Percentiles rank a stretch among this genome's conserved stretches.
Evolutionary conservation across 2,329 filamentous ascomycete species (phyloP).

Genomic region (Thelonectria rubi): DNA sequence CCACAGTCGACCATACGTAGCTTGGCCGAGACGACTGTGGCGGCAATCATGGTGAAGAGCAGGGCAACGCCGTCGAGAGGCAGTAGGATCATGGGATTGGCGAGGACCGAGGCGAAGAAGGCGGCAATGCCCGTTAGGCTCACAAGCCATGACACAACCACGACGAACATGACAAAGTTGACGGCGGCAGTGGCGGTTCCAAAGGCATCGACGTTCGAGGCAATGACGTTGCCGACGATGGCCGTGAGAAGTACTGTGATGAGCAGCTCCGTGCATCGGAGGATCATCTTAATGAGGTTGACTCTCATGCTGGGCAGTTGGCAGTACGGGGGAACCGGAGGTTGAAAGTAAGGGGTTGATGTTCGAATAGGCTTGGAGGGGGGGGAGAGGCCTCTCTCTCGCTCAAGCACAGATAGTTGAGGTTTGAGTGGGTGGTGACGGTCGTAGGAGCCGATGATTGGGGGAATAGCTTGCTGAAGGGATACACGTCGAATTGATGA

Average conservation of each 20-base stretch:
- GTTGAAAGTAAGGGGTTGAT: conserved; percentile 2
- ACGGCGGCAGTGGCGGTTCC: conserved; percentile 57
- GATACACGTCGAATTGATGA: not conserved
- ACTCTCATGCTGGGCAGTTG: conserved; percentile 42
- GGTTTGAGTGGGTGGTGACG: conserved; percentile 2
- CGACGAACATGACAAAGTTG: conserved; percentile 76
- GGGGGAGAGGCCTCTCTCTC: not conserved
- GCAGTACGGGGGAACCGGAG: conserved; percentile 15
- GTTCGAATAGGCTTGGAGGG: not conserved
- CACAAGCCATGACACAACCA: conserved; percentile 71
- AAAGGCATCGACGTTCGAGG: conserved; percentile 56
- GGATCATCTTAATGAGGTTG: conserved; percentile 54
- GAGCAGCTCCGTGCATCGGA: conserved; percentile 61
- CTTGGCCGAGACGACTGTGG: conserved; percentile 75
- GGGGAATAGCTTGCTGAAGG: not conserved
- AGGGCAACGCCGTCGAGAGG: conserved; percentile 66
- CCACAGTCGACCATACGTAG: conserved; percentile 75
- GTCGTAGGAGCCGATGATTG: conserved; percentile 4
- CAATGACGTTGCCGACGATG: conserved; percentile 67
- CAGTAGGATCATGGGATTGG: conserved; percentile 62
- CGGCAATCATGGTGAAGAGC: conserved; percentile 76
- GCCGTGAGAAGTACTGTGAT: conserved; percentile 63
- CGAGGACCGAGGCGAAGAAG: conserved; percentile 61
- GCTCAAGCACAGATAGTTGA: conserved; percentile 5
- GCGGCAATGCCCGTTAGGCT: conserved; percentile 69